These are phyloP conservation scores for Cylindrotheca fusiformis DNA, from an alignment of 108 stramenopile genomes.

Conservation along the genomic window DNA sequence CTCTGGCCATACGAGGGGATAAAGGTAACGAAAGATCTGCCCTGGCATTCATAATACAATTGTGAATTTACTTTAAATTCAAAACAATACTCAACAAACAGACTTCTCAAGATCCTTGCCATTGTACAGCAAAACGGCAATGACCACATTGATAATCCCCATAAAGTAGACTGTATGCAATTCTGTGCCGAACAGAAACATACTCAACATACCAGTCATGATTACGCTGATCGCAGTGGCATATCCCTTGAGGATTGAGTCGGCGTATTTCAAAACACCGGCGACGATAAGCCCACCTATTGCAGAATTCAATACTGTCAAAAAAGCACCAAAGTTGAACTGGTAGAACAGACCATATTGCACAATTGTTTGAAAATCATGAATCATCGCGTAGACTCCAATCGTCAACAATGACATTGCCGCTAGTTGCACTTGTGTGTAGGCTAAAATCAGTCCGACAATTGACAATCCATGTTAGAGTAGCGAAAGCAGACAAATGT, in stretches of 20 bases:
- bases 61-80: too few species aligned
- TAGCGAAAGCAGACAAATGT: neutral
- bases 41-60: too few species aligned
- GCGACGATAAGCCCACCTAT: conserved; percentile 78
- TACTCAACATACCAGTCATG: conserved; percentile 71
- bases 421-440: conserved; percentile 65
- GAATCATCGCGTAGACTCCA: conserved; percentile 42
- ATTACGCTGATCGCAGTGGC: conserved; percentile 91
- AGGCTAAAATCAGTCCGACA: conserved; percentile 18
- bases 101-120: conserved; percentile 36
- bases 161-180: conserved; percentile 37
- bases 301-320: conserved; percentile 38
- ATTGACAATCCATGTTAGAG: neutral
- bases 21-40: too few species aligned
- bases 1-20: too few species aligned
- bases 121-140: conserved; percentile 53
- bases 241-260: conserved; percentile 94
- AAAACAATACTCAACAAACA: conserved; percentile 27
- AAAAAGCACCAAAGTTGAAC: conserved; percentile 32
- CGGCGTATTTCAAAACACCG: conserved; percentile 81
- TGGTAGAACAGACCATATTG: conserved; percentile 44
- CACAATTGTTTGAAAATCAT: conserved; percentile 36
- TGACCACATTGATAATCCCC: conserved; percentile 49
- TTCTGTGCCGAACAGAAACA: conserved; percentile 51
- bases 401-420: conserved; percentile 67